Base-by-base conservation (phyloP, 371 early-diverging fungal genomes). In the Mucor velutinosus region DNA sequence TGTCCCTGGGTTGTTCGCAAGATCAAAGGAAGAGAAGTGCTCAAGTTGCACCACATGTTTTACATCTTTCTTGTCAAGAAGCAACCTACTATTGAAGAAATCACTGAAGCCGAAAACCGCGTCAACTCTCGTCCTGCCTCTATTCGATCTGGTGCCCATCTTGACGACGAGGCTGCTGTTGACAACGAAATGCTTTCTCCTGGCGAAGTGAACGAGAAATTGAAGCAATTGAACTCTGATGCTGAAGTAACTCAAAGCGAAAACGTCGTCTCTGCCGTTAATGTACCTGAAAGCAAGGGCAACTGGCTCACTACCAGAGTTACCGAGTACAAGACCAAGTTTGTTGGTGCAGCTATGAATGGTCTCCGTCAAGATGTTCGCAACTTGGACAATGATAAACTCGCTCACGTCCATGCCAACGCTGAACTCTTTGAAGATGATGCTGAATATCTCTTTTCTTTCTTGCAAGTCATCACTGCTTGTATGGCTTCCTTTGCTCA, bases 401-500 rank as follows among this genome's bases (percentile, higher is more conserved):
- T 88, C 21, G 72, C 80, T 32, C 49, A 72, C 37, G 74, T 93
- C 30, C 92, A 91, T 68, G 84, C 84, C 39, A 75, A 75, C 27
- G 87, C 93, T 21, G 78, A 83, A 41, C 78, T 84, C 47, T 94
- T 89, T 66, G 94, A 94, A 69, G 80, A 82, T 67, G 85, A 92
- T 60, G 92, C 93, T 35, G 96, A 95, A 73, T 84, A 87, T 60
- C 85, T 95, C 64, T 95, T 91, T 84, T 89, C 91, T 7, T 90
- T 92, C 75, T 82, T 95, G 39, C 95, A 95, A 78, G 86, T 95
- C 67, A 72, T 93, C 55, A 93, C 95, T 7, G 91, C 95, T 14
- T 83, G 88, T 65, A 87, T 93, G 58, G 89, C 93, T 21, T 95
- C 94, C 43, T 94, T 95, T 79, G 89, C 93, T 47, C 95, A 95